Base-by-base conservation (phyloP, 23 red algal genomes). In the Cyanidium caldarium region DNA sequence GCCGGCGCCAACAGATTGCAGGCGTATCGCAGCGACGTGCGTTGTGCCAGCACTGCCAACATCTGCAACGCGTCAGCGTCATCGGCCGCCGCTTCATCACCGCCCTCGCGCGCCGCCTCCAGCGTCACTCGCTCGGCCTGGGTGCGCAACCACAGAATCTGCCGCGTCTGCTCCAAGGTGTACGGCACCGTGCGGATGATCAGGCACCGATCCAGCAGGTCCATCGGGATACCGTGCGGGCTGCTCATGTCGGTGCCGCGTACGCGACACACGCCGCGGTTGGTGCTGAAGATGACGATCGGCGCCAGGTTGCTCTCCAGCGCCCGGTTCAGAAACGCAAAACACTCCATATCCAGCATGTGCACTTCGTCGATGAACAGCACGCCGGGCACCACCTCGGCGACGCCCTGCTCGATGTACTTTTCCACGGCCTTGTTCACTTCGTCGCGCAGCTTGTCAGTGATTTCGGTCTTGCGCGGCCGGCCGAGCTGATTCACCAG, bases 261-360 rank as follows among this genome's bases (percentile, higher is more conserved):
- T 38, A 98, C 87, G 37, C 75, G 61, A 23, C 83, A 79, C 19
- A 98, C 82, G 29, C 92, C 92, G n/a, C 92, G 81, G 45, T 98
- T 98, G 2, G 92, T 84, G 28, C 83, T 84, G 56, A 88, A 78
- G 7, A 98, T 75, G 14, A 98, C 73, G 28, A 98, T 74, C 7
- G 92, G 92, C 17, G 92, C 83, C 40, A 98, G 66, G 37, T 85
- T 76, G 45, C 69, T 68, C 45, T 98, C 92, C 19, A 98, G 57
- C 23, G 92, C 84, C 14, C 84, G 77, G 57, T 86, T 89, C 40
- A 98, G 77, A 66, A 88, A 98, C 0, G 92, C 82, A 51, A 98
- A 98, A 44, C 92, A 98, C 75, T 98, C 92, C 35, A 98, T 87
- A 57, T 98, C 92, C 35, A 98, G 68, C 92, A 98, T 98, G 39